Conservation (phyloP, 768 basidiomycete genomes). For the Amanita jacksonii region DNA sequence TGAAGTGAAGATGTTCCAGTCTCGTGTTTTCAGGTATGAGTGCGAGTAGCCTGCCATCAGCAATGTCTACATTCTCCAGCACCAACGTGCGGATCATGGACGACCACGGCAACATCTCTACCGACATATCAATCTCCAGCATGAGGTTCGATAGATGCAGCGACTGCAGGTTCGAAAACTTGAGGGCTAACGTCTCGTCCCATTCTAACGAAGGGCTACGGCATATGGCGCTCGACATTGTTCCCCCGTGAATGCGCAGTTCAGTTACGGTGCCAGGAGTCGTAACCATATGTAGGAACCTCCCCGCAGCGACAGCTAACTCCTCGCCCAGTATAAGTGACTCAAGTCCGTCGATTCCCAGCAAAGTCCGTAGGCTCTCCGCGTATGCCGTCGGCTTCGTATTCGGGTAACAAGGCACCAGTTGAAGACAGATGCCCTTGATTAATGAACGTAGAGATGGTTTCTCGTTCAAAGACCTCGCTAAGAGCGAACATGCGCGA, state of each 20-base stretch:
- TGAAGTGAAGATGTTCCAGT: slow-evolving; percentile 29
- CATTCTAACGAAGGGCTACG: slow-evolving; percentile 36
- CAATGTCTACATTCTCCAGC: slow-evolving; percentile 35
- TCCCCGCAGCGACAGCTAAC: slow-evolving; percentile 35
- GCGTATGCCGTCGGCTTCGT: not conserved
- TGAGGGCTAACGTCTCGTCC: slow-evolving; percentile 40
- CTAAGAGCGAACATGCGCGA: slow-evolving; percentile 29
- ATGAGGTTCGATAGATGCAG: slow-evolving; percentile 35
- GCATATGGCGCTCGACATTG: slow-evolving; percentile 18
- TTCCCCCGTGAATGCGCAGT: slow-evolving; percentile 38
- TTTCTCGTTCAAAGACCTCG: slow-evolving; percentile 30
- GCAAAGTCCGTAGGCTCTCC: slow-evolving; percentile 27
- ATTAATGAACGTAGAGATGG: slow-evolving; percentile 27
- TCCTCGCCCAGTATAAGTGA: slow-evolving; percentile 39
- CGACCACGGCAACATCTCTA: slow-evolving; percentile 23
- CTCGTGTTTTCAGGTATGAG: slow-evolving; percentile 27
- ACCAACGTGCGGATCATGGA: slow-evolving; percentile 28
- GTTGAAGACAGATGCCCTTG: slow-evolving; percentile 32
- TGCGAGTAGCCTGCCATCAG: slow-evolving; percentile 30
- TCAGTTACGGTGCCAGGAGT: slow-evolving; percentile 31
- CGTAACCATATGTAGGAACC: slow-evolving; percentile 33
- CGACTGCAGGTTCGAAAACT: slow-evolving; percentile 32
- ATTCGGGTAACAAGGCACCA: slow-evolving; percentile 14
- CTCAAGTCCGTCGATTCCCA: slow-evolving; percentile 32
- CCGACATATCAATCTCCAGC: slow-evolving; percentile 22